phyloP scores from a whole-genome alignment of 2,329 filamentous ascomycete genomes.

The Davidsoniella eucalypti region DNA sequence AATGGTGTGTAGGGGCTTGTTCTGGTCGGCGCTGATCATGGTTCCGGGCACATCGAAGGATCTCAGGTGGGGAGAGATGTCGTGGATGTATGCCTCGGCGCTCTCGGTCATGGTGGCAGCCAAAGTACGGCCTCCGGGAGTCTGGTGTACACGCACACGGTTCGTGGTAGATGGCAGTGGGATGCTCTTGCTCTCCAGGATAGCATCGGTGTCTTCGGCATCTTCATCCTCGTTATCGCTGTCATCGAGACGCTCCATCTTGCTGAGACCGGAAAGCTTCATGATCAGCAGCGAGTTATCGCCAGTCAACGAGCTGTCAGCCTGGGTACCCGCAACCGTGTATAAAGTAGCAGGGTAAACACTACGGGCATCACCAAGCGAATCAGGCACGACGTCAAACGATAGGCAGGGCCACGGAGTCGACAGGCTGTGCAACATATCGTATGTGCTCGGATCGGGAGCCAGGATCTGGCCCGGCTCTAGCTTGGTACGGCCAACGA shows the following conservation, averaged over 20 bases:
- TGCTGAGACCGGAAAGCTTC: constrained; percentile 83
- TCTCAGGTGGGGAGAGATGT: constrained; percentile 75
- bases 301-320: constrained; percentile 52
- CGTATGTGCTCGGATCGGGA: constrained; percentile 86
- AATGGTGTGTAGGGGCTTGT: constrained; percentile 75
- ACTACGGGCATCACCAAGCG: constrained; percentile 62
- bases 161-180: constrained; percentile 80
- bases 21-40: constrained; percentile 62
- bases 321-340: constrained; percentile 86
- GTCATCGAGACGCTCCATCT: constrained; percentile 60
- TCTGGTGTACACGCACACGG: constrained; percentile 76
- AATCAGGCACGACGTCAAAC: constrained; percentile 79
- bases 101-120: constrained; percentile 90
- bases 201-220: constrained; percentile 67
- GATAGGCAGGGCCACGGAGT: constrained; percentile 95
- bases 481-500: constrained; percentile 83
- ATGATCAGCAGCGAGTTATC: constrained; percentile 93
- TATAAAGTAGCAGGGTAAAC: constrained; percentile 94
- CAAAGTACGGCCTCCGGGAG: constrained; percentile 64
- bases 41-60: constrained; percentile 84
- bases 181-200: constrained; percentile 83
- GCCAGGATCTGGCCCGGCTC: constrained; percentile 80
- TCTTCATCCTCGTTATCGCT: constrained; percentile 55
- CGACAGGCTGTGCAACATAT: constrained; percentile 90
- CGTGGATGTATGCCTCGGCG: constrained; percentile 76